phyloP scores from a whole-genome alignment of 208 protist genomes.

The Trypanosoma scelopori region DNA sequence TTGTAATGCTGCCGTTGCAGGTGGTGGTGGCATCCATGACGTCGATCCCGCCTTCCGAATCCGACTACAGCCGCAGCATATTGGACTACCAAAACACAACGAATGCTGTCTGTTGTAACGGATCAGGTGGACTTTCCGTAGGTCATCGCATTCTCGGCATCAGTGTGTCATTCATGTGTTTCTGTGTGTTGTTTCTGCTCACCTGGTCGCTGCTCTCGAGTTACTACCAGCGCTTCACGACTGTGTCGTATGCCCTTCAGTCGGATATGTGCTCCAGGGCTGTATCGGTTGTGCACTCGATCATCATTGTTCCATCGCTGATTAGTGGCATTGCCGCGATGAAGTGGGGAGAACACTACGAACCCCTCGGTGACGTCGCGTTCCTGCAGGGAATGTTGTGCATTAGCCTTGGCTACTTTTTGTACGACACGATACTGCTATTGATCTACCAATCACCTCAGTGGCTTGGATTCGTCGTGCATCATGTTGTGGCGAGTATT shows the following conservation, averaged over 20 bases:
- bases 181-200: constrained; percentile 27
- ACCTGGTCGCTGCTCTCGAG: constrained; percentile 30
- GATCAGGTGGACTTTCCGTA: not conserved
- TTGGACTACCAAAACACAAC: not conserved
- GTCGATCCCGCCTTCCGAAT: not conserved
- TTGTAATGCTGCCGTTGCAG: too few species aligned
- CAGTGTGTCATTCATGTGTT: constrained; percentile 31
- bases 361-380: constrained; percentile 31
- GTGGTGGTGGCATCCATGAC: too few species aligned
- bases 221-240: constrained; percentile 36
- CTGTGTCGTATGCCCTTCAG: constrained; percentile 19
- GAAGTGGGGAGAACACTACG: constrained; percentile 36
- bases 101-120: not conserved
- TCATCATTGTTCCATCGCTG: constrained; percentile 38
- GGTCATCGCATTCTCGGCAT: constrained; percentile 13
- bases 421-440: constrained; percentile 35
- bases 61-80: not conserved
- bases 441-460: constrained; percentile 33
- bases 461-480: constrained; percentile 38
- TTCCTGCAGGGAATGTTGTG: constrained; percentile 34
- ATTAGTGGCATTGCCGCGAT: constrained; percentile 36
- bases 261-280: constrained; percentile 45
- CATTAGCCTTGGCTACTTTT: constrained; percentile 50
- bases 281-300: constrained; percentile 40
- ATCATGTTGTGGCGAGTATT: constrained; percentile 43